Base-by-base conservation (phyloP, 2,329 filamentous ascomycete species). In the Colletotrichum tropicicola region DNA sequence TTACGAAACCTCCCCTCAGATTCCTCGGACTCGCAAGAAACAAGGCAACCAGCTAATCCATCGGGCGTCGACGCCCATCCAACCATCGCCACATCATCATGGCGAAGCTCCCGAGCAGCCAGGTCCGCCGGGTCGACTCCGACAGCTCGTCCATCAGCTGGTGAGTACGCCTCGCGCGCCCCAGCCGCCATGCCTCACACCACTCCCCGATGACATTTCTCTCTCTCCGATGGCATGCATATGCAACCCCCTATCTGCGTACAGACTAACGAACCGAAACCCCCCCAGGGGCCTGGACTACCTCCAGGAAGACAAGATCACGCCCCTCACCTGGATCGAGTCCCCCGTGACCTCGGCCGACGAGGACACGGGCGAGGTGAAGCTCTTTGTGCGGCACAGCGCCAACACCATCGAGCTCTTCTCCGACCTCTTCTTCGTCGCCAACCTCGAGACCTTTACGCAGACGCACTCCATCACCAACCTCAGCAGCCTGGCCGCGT, bases 361-460 rank as follows among this genome's bases (percentile, higher is more conserved):
- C 2, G 35, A 53, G 0, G 59, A 55, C 25, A 66, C 54, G 6
- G 59, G 59, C 39, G 52, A 66, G 37, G 53, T 63, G 8, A 41
- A 35, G 5, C 54, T 54, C 30, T 57, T 52, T n/a, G 58, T 59
- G 10, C 53, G 62, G 8, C 61, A 66, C 39, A 84, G 86, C 72
- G 82, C 84, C 6, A 85, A 80, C 3, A 82, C 84, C n/a, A 79
- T 85, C 45, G 84, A 87, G 70, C 76, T 88, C 3, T 88, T 88
- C 71, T 88, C 85, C 69, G 86, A 88, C 71, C 75, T 89, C 1
- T 88, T 88, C 70, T 87, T 89, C 63, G 85, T 88, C 17, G 86
- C 85, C 19, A 89, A 89, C 67, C 71, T 89, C 30, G 85, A 85
- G 3, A 87, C 84, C 0, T 88, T 89, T 67, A 86, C 85, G 4